Conservation (phyloP, 495 filamentous ascomycete species). For the Penicillium maclennaniae region DNA sequence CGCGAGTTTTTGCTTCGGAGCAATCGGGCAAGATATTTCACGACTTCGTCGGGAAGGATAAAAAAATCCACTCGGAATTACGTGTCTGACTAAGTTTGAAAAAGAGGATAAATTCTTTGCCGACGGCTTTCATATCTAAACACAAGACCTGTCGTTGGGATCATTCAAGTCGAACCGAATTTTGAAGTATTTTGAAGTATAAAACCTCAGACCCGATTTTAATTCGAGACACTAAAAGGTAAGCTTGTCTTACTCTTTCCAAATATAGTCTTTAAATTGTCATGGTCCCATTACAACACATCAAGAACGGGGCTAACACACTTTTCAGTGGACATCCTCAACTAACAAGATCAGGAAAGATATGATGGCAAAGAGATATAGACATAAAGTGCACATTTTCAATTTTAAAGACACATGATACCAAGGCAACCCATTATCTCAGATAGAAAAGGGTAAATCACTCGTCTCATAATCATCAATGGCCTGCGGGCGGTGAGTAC, state of each 20-base stretch:
- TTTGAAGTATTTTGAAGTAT: too few species aligned
- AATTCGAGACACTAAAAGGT: background rate
- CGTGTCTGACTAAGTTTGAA: background rate
- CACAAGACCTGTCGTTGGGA: background rate
- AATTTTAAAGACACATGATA: background rate
- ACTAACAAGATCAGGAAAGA: background rate
- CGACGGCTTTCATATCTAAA: too few species aligned
- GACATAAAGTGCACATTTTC: background rate
- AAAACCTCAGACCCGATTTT: background rate
- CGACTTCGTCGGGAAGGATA: background rate
- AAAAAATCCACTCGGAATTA: background rate
- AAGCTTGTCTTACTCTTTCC: background rate
- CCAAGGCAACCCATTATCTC: background rate
- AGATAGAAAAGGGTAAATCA: background rate
- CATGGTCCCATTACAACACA: background rate
- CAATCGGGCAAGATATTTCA: background rate
- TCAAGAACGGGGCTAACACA: background rate
- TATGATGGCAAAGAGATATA: background rate
- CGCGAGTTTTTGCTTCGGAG: background rate
- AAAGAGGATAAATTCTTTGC: background rate
- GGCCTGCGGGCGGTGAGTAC: slow-evolving; percentile 5
- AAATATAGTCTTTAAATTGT: background rate
- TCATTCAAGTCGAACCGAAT: background rate
- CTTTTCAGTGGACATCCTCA: background rate
- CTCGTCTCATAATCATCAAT: background rate